phyloP scores from a whole-genome alignment of 2,329 filamentous ascomycete species.

The Pseudogymnoascus sp. region DNA sequence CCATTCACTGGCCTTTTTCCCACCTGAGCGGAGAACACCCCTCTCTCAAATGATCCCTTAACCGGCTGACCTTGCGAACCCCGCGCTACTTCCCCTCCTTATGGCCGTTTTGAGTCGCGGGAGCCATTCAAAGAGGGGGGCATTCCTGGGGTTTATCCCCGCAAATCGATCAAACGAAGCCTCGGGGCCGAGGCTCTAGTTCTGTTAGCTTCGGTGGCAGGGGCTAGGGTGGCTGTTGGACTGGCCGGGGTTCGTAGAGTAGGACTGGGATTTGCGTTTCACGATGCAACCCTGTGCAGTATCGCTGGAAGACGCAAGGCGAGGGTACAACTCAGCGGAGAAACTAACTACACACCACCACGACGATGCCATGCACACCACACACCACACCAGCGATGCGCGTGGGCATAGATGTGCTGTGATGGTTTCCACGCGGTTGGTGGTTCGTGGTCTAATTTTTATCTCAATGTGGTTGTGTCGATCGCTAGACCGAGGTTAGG shows the following conservation, averaged over 20 bases:
- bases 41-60: background rate
- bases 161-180: background rate
- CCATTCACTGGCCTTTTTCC: background rate
- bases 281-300: background rate
- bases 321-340: background rate
- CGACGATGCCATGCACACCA: background rate
- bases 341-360: background rate
- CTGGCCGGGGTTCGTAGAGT: background rate
- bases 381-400: background rate
- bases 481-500: slow-evolving; percentile 1
- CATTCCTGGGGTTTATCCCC: background rate
- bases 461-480: background rate
- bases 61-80: slow-evolving; percentile 4
- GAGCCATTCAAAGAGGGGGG: background rate
- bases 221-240: background rate
- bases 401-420: background rate
- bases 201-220: background rate
- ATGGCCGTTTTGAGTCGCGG: background rate
- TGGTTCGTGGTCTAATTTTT: background rate
- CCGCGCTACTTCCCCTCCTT: background rate
- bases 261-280: background rate
- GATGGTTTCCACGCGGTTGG: background rate
- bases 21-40: background rate
- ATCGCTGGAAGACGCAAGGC: background rate
- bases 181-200: slow-evolving; percentile 6